Conservation (phyloP, 441 rosid genomes). For the Corymbia citriodora region DNA sequence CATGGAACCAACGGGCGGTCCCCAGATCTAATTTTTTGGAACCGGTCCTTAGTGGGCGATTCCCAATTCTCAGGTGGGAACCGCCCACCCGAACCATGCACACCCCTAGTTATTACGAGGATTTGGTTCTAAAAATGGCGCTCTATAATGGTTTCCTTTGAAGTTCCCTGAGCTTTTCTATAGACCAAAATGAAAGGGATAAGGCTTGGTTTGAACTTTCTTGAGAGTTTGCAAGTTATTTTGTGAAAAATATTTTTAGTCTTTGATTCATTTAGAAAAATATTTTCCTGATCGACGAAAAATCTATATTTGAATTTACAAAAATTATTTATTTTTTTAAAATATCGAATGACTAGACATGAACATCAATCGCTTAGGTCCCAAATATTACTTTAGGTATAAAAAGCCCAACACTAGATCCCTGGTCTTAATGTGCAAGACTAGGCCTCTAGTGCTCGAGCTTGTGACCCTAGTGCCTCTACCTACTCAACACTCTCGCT, state of each 20-base stretch:
- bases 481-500: background rate
- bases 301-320: no score
- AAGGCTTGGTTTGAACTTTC: background rate
- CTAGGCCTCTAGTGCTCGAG: background rate
- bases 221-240: background rate
- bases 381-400: no score
- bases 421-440: background rate
- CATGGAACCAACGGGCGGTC: no score
- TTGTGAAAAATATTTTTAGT: no score
- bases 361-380: background rate
- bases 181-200: background rate
- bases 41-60: no score
- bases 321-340: no score
- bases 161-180: background rate
- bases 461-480: background rate
- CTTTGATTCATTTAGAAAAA: background rate
- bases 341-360: no score
- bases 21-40: no score
- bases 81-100: no score
- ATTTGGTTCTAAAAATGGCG: background rate
- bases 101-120: background rate
- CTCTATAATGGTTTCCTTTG: background rate
- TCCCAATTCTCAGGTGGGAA: no score
- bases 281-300: rapidly evolving
- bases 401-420: background rate